These are phyloP conservation scores for Funneliformis geosporum DNA, from an alignment of 192 early-diverging fungal genomes.

Conservation along the genomic window DNA sequence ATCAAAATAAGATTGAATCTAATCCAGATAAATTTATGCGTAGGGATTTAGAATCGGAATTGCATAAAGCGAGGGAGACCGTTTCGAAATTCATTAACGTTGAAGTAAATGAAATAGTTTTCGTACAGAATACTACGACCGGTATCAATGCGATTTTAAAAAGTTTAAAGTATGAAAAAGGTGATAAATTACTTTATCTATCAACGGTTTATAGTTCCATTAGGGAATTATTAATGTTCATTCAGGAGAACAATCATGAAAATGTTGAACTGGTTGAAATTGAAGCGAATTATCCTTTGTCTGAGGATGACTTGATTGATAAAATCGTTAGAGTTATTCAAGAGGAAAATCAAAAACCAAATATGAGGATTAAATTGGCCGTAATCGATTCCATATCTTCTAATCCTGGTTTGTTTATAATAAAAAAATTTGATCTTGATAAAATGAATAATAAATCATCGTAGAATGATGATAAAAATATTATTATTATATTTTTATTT, in stretches of 20 bases:
- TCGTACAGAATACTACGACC: slow-evolving; percentile 58
- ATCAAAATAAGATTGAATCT: slow-evolving; percentile 36
- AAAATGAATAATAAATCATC: too few species aligned
- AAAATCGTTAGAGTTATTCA: slow-evolving; percentile 40
- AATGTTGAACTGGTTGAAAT: slow-evolving; percentile 40
- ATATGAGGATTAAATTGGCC: slow-evolving; percentile 39
- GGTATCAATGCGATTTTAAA: slow-evolving; percentile 59
- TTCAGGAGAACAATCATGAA: slow-evolving; percentile 42
- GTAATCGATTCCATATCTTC: slow-evolving; percentile 58
- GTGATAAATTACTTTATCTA: slow-evolving; percentile 55
- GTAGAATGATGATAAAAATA: too few species aligned
- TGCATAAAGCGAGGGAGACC: slow-evolving; percentile 39
- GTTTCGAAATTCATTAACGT: slow-evolving; percentile 51
- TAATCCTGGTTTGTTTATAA: slow-evolving; percentile 42
- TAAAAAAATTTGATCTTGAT: neutral
- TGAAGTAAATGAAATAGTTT: slow-evolving; percentile 53
- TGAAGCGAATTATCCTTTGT: slow-evolving; percentile 51
- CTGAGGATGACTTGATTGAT: slow-evolving; percentile 38
- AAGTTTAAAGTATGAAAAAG: slow-evolving; percentile 42
- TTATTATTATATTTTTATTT: neutral
- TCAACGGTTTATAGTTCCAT: slow-evolving; percentile 61
- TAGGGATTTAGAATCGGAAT: slow-evolving; percentile 37
- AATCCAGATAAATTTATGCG: slow-evolving; percentile 57
- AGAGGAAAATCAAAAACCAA: slow-evolving; percentile 29
- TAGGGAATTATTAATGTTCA: slow-evolving; percentile 46